A percentile compares a stretch with the other conserved stretches of the same genome.
phyloP scores from a whole-genome alignment of 2,329 filamentous ascomycete genomes.

The Epichloe elymi region DNA sequence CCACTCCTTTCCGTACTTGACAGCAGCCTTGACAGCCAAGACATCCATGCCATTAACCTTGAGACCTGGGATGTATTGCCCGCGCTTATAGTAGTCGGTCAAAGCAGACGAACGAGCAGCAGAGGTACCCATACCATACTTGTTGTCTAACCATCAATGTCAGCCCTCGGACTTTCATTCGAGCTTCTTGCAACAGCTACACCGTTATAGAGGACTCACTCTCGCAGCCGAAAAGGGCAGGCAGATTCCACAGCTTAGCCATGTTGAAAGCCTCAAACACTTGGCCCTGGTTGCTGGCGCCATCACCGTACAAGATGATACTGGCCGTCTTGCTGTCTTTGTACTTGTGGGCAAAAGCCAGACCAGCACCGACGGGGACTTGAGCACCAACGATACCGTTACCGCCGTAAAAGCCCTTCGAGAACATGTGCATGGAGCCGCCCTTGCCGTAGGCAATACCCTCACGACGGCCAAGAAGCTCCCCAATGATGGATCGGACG shows the following conservation, averaged over 20 bases:
- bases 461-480: constrained; percentile 86
- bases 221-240: constrained; percentile 93
- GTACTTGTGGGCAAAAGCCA: constrained; percentile 97
- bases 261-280: constrained; percentile 99
- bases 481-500: constrained; percentile 87
- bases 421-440: constrained; percentile 99
- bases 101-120: constrained; percentile 86
- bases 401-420: constrained; percentile 93
- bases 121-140: constrained; percentile 98
- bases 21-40: constrained; percentile 91
- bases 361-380: constrained; percentile 90
- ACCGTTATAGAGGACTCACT: constrained; percentile 48
- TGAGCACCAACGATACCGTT: constrained; percentile 99
- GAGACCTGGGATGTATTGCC: constrained; percentile 97
- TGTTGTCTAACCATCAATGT: constrained; percentile 62
- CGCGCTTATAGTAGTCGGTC: constrained; percentile 99
- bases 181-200: too few species aligned
- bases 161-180: not conserved
- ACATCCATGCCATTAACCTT: constrained; percentile 99
- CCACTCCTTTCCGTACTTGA: constrained; percentile 87
- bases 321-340: constrained; percentile 72
- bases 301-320: constrained; percentile 90
- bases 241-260: constrained; percentile 98
- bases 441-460: constrained; percentile 98
- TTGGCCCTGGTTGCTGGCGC: constrained; percentile 97